Percentiles rank a stretch among this genome's conserved stretches.
Evolutionary conservation across 805 yeast species (phyloP).

Genomic region (Kluyveromyces dobzhanskii): DNA sequence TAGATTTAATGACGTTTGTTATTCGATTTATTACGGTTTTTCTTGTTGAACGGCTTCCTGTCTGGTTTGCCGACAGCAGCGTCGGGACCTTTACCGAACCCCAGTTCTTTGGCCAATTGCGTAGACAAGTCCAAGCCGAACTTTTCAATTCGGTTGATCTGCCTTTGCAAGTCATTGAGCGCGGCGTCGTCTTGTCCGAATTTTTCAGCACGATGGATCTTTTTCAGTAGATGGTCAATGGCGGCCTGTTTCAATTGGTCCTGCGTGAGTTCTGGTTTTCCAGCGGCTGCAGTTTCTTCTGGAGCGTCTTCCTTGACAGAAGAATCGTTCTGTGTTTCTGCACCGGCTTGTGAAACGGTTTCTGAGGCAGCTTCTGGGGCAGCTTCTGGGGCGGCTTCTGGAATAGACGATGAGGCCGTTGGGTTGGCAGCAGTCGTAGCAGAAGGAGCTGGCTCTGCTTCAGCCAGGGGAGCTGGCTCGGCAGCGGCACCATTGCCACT

Average conservation of each 20-base stretch:
- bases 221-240: constrained; percentile 55
- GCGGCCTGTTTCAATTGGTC: constrained; percentile 69
- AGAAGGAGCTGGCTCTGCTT: constrained; percentile 4
- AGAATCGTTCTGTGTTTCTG: background rate
- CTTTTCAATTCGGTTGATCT: constrained; percentile 46
- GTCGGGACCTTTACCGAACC: constrained; percentile 34
- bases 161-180: constrained; percentile 53
- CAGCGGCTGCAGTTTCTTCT: background rate
- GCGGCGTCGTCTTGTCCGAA: constrained; percentile 63
- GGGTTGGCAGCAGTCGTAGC: constrained; percentile 12
- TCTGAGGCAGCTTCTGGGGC: constrained; percentile 33
- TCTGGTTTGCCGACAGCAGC: constrained; percentile 3
- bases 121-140: constrained; percentile 72
- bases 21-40: background rate
- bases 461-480: constrained; percentile 7
- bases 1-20: background rate
- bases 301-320: constrained; percentile 2
- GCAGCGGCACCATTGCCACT: constrained; percentile 13
- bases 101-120: constrained; percentile 59
- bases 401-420: constrained; percentile 31
- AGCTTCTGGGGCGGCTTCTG: constrained; percentile 9
- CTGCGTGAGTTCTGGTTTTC: constrained; percentile 37
- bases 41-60: background rate
- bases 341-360: too few species aligned
- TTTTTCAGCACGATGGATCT: constrained; percentile 64